phyloP scores from a whole-genome alignment of 177 flowering plant genomes.

The Vitis hybrid region DNA sequence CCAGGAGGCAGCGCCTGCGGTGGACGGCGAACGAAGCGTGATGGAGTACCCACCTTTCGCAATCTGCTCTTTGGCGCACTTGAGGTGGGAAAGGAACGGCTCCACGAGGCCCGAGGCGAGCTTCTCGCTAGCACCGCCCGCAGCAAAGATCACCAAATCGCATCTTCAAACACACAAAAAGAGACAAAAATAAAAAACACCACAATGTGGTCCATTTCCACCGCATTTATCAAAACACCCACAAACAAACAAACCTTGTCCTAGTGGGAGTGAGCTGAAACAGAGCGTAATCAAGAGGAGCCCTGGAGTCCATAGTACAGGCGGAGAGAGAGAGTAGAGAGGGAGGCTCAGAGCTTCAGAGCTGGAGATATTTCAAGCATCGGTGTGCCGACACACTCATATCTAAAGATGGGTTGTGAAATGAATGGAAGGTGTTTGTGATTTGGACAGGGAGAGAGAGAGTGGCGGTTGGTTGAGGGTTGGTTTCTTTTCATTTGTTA shows the following conservation, averaged over 20 bases:
- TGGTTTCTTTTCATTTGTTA: not conserved
- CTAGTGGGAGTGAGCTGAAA: constrained; percentile 75
- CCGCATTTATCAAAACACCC: not conserved
- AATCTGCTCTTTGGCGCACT: constrained; percentile 74
- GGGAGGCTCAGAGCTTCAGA: not conserved
- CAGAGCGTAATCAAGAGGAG: constrained; percentile 73
- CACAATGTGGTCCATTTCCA: not conserved
- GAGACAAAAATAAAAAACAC: not conserved
- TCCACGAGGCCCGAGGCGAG: constrained; percentile 77
- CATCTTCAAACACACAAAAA: constrained; percentile 44
- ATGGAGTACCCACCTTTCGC: constrained; percentile 88
- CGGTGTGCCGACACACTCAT: too few relatives aligned
- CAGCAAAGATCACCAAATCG: constrained; percentile 72
- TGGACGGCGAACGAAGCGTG: constrained; percentile 39
- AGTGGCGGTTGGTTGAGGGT: constrained; percentile 15
- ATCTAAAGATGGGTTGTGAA: too few relatives aligned
- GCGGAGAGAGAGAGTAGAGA: constrained; percentile 9
- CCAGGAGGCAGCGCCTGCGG: constrained; percentile 43
- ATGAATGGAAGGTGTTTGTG: not conserved
- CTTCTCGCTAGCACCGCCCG: constrained; percentile 52
- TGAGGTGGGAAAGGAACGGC: constrained; percentile 68
- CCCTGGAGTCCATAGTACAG: constrained; percentile 54
- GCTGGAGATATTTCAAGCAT: not conserved
- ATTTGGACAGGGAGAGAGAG: not conserved
- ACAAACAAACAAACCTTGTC: constrained; percentile 46